Conservation (phyloP, 2,329 filamentous ascomycete species). For the Colletotrichum orbiculare region DNA sequence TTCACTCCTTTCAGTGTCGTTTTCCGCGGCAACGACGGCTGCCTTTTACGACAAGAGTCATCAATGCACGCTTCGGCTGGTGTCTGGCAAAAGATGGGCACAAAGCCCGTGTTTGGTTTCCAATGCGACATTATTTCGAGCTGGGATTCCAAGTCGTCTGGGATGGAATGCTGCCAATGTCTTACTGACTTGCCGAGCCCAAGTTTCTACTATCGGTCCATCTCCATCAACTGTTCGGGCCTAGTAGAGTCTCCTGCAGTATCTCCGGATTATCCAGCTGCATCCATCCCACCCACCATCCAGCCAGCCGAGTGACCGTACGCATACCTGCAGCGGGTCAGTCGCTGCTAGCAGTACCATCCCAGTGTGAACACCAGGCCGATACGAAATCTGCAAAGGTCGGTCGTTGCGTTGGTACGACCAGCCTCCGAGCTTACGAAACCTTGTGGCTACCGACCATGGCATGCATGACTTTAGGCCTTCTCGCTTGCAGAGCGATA, state of each 20-base stretch:
- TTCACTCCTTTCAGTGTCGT: background rate
- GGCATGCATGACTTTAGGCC: background rate
- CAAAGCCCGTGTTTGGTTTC: too few species aligned
- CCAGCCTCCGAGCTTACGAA: conserved; percentile 25
- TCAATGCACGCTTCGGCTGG: background rate
- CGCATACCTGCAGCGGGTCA: conserved; percentile 10
- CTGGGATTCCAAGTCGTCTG: background rate
- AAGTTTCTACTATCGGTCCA: conserved; percentile 4
- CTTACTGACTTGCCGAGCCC: conserved; percentile 5
- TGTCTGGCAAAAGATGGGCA: background rate
- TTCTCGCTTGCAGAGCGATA: too few species aligned
- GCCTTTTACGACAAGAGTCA: background rate
- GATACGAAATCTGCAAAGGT: conserved; percentile 18
- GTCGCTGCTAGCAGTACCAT: conserved; percentile 10
- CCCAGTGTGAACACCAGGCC: conserved; percentile 9
- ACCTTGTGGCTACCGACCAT: background rate
- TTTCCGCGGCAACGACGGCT: conserved; percentile 12
- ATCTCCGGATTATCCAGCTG: conserved; percentile 18
- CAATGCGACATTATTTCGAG: background rate
- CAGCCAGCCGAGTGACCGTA: conserved; percentile 3
- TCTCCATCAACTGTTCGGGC: conserved; percentile 4
- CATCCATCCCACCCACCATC: conserved; percentile 20
- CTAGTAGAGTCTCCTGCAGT: background rate
- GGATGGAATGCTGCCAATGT: conserved; percentile 7
- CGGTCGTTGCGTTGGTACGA: conserved; percentile 1